Conservation (phyloP, 257 asterid species). For the Scutellaria barbata region DNA sequence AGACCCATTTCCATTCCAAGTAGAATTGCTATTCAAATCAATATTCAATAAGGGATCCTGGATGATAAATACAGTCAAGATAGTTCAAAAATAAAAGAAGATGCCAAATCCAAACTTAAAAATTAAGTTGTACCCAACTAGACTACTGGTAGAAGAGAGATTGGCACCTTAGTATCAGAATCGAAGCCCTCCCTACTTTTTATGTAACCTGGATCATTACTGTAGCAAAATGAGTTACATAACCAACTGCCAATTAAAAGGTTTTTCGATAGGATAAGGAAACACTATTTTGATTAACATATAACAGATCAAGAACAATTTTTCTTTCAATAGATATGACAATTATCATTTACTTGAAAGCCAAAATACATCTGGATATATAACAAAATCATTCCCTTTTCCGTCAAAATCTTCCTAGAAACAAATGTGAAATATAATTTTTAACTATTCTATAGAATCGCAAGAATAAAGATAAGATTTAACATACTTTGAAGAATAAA, state of each 20-base stretch:
- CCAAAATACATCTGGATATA: background rate
- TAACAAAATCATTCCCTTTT: slow-evolving; percentile 1
- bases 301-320: background rate
- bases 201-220: slow-evolving; percentile 90
- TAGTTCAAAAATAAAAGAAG: too few species aligned
- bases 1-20: too few species aligned
- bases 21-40: too few species aligned
- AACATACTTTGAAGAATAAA: slow-evolving; percentile 1
- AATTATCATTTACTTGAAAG: slow-evolving; percentile 1
- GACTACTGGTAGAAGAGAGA: slow-evolving; percentile 1
- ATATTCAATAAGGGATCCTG: too few species aligned
- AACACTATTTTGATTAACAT: slow-evolving; percentile 20
- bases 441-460: slow-evolving; percentile 2
- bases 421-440: background rate
- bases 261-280: slow-evolving; percentile 18
- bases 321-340: slow-evolving; percentile 6
- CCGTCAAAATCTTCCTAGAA: slow-evolving; percentile 10
- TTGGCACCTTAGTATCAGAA: slow-evolving; percentile 69
- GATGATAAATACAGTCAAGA: too few species aligned
- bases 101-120: too few species aligned
- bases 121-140: slow-evolving; percentile 29
- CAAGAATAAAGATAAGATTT: slow-evolving; percentile 19
- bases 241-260: slow-evolving; percentile 34
- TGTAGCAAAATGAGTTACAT: slow-evolving; percentile 55
- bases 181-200: slow-evolving; percentile 46